These are phyloP conservation scores for Peterozyma toletana DNA, from an alignment of 805 yeast species.

Conservation along the genomic window DNA sequence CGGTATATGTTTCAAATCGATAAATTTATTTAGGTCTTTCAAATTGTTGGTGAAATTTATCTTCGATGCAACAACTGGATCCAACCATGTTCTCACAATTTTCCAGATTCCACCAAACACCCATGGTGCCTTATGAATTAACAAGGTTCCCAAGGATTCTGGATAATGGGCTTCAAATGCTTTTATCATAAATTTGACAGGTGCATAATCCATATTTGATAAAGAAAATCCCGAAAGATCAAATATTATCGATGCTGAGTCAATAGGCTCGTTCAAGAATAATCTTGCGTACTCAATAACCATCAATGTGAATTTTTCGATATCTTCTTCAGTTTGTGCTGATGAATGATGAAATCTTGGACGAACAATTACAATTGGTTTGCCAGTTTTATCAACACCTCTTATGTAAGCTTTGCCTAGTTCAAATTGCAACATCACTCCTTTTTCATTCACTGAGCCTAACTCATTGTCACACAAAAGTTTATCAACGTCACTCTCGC, in stretches of 20 bases:
- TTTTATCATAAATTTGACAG: constrained; percentile 82
- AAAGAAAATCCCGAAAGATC: constrained; percentile 83
- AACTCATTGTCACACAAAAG: constrained; percentile 70
- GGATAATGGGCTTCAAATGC: constrained; percentile 97
- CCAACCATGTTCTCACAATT: constrained; percentile 87
- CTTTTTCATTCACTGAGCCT: constrained; percentile 38
- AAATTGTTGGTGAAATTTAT: constrained; percentile 71
- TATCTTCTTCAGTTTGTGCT: constrained; percentile 62
- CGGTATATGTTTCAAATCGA: constrained; percentile 58
- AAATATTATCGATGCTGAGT: constrained; percentile 76
- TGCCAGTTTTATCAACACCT: constrained; percentile 65
- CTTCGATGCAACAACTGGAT: constrained; percentile 92
- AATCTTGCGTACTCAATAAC: constrained; percentile 80
- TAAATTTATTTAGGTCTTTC: constrained; percentile 59
- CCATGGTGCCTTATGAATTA: constrained; percentile 96
- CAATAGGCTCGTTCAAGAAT: constrained; percentile 65
- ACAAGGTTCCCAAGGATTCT: constrained; percentile 77
- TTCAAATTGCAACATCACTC: constrained; percentile 49
- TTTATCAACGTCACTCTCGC: constrained; percentile 52
- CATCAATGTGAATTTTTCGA: constrained; percentile 68
- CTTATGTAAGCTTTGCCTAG: constrained; percentile 65
- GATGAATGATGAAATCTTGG: constrained; percentile 69
- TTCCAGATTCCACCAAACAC: constrained; percentile 93
- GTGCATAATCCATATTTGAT: constrained; percentile 87
- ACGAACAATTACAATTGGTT: constrained; percentile 78